phyloP scores from a whole-genome alignment of 345 rosid species.

The Eutrema japonicum region DNA sequence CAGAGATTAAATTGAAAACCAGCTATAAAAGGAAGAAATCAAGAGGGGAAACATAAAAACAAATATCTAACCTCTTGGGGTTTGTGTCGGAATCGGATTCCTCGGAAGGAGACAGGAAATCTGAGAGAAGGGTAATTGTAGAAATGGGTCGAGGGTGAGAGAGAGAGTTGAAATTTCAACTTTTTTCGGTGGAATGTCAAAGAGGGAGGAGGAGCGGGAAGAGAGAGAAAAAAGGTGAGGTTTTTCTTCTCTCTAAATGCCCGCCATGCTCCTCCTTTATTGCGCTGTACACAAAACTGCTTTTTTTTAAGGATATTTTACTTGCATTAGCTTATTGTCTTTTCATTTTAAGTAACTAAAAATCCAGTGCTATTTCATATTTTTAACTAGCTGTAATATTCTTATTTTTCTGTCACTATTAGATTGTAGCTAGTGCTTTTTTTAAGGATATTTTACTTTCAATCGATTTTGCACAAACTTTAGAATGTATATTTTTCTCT shows the following conservation, averaged over 20 bases:
- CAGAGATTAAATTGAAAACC: background rate
- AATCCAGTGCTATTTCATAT: too few relatives aligned
- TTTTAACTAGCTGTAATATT: too few relatives aligned
- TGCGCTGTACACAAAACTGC: slow-evolving; percentile 16
- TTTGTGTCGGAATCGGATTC: slow-evolving; percentile 35
- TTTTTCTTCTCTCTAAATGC: slow-evolving; percentile 1
- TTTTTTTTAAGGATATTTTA: slow-evolving; percentile 3
- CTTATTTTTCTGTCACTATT: too few relatives aligned
- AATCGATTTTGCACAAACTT: background rate
- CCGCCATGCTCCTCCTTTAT: slow-evolving; percentile 7
- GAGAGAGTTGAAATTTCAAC: slow-evolving; percentile 34
- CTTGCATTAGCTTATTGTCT: background rate
- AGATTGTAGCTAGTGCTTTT: too few relatives aligned
- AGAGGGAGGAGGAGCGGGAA: slow-evolving; percentile 29
- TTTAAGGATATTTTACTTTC: too few relatives aligned
- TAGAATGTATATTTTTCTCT: too few relatives aligned
- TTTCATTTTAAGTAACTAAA: too few relatives aligned
- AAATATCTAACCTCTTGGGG: slow-evolving; percentile 19
- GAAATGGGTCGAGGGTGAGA: slow-evolving; percentile 16
- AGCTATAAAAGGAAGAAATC: background rate
- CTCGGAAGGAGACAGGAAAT: slow-evolving; percentile 32
- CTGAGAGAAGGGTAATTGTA: slow-evolving; percentile 7
- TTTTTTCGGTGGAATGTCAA: slow-evolving; percentile 35
- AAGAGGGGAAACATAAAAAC: slow-evolving; percentile 10
- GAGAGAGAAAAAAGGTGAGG: slow-evolving; percentile 33